A percentile compares a stretch with the other conserved stretches of the same genome.
phyloP scores from a whole-genome alignment of 345 rosid species.

The Eucalyptus curtisii region DNA sequence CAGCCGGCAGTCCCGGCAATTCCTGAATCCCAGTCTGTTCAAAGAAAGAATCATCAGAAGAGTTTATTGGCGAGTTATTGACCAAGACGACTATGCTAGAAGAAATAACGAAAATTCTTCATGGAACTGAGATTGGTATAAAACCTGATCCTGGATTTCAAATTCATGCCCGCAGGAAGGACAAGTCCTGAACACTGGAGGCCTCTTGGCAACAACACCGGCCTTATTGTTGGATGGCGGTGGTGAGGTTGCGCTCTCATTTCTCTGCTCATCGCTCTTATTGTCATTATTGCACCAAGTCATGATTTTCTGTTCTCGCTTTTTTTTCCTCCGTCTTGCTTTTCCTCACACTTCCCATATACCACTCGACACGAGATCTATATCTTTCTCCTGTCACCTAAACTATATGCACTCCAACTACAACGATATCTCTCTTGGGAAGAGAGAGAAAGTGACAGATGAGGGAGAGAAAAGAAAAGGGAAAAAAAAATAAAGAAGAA shows the following conservation, averaged over 20 bases:
- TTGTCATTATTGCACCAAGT: conserved; percentile 91
- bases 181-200: conserved; percentile 28
- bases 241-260: conserved; percentile 15
- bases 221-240: conserved; percentile 2
- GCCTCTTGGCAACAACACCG: conserved; percentile 15
- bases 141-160: conserved; percentile 69
- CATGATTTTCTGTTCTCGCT: conserved; percentile 21
- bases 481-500: neutral
- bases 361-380: neutral
- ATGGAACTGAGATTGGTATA: neutral
- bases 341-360: neutral
- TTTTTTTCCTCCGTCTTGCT: neutral
- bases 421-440: neutral
- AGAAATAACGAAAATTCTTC: neutral
- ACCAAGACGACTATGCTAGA: neutral
- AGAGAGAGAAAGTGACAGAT: neutral
- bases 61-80: too few species aligned
- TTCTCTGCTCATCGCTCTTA: conserved; percentile 19
- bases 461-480: neutral
- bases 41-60: neutral
- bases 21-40: conserved; percentile 66
- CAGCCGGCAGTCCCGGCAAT: conserved; percentile 92
- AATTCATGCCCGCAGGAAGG: conserved; percentile 94
- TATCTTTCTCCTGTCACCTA: neutral
- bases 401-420: neutral